A percentile compares a stretch with the other conserved stretches of the same genome.
These are phyloP conservation scores for Podospora bellae-mahoneyi DNA, from an alignment of 495 filamentous ascomycete genomes.

Conservation along the genomic window DNA sequence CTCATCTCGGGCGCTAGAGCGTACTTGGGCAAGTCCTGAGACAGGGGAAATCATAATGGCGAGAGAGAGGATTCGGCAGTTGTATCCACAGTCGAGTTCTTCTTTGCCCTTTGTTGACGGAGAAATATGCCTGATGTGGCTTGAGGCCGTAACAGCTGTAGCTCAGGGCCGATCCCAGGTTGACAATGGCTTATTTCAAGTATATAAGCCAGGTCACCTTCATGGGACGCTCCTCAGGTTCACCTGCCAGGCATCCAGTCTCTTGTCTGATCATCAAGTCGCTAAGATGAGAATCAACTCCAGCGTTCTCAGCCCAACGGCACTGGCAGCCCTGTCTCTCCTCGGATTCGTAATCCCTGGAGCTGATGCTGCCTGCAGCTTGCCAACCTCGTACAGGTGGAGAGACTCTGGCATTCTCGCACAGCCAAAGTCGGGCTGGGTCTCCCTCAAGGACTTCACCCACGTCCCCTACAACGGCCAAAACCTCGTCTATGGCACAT, in stretches of 20 bases:
- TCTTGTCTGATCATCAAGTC: neutral
- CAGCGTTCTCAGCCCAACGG: neutral
- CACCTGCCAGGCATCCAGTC: neutral
- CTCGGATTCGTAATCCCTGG: neutral
- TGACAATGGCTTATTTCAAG: neutral
- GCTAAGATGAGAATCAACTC: neutral
- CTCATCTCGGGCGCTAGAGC: neutral
- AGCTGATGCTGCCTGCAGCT: conserved; percentile 34
- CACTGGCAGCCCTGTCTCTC: neutral
- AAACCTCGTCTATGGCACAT: conserved; percentile 53
- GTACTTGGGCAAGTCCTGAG: neutral
- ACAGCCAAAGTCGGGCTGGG: conserved; percentile 48
- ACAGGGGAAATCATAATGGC: neutral
- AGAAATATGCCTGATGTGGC: neutral
- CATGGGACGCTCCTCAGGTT: neutral
- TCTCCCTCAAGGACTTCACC: conserved; percentile 57
- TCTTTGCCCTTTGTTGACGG: neutral
- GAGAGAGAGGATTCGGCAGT: neutral
- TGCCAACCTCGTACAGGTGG: conserved; percentile 55
- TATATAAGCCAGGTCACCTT: neutral
- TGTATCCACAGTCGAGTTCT: neutral
- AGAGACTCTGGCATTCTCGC: conserved; percentile 47
- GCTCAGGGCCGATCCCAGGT: neutral
- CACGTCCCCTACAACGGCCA: conserved; percentile 47
- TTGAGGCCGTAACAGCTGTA: neutral